Percentiles rank a stretch among this genome's conserved stretches.
phyloP scores from a whole-genome alignment of 1,284 basidiomycete genomes.

The Caloboletus inedulis region DNA sequence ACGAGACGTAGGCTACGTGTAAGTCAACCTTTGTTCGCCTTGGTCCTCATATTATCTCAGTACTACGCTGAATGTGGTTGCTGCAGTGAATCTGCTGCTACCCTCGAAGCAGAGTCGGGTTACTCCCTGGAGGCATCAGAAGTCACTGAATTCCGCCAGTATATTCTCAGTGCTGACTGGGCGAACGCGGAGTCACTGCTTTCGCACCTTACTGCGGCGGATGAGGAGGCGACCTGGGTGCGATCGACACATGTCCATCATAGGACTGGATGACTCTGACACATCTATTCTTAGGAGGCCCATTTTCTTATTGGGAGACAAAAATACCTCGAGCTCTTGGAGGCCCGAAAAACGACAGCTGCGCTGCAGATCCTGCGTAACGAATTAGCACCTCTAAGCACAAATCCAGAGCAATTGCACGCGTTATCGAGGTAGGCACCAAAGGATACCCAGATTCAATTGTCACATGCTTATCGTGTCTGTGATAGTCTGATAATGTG shows the following conservation, averaged over 20 bases:
- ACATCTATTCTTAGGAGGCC: constrained; percentile 55
- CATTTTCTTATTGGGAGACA: constrained; percentile 89
- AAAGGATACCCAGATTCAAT: neutral
- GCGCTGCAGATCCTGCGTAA: constrained; percentile 85
- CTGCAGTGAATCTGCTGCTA: constrained; percentile 79
- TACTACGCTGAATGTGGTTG: constrained; percentile 14
- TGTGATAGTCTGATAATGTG: constrained; percentile 81
- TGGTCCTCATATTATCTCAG: constrained; percentile 4
- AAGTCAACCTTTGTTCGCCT: constrained; percentile 37
- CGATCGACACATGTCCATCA: constrained; percentile 25
- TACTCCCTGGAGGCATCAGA: constrained; percentile 79
- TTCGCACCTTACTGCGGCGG: constrained; percentile 61
- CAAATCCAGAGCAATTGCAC: constrained; percentile 77
- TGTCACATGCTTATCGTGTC: constrained; percentile 13
- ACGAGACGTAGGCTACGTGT: constrained; percentile 91
- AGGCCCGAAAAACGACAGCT: constrained; percentile 74
- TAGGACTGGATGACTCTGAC: constrained; percentile 17
- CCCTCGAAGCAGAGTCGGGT: constrained; percentile 90
- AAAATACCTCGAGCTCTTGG: constrained; percentile 95
- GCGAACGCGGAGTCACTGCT: constrained; percentile 73
- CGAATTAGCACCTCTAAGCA: constrained; percentile 79
- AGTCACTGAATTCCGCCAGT: constrained; percentile 79
- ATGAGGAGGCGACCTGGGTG: constrained; percentile 67
- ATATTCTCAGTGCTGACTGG: constrained; percentile 86
- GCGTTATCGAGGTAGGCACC: constrained; percentile 73